Conservation (phyloP, 805 yeast species). For the Yarrowia bubula region DNA sequence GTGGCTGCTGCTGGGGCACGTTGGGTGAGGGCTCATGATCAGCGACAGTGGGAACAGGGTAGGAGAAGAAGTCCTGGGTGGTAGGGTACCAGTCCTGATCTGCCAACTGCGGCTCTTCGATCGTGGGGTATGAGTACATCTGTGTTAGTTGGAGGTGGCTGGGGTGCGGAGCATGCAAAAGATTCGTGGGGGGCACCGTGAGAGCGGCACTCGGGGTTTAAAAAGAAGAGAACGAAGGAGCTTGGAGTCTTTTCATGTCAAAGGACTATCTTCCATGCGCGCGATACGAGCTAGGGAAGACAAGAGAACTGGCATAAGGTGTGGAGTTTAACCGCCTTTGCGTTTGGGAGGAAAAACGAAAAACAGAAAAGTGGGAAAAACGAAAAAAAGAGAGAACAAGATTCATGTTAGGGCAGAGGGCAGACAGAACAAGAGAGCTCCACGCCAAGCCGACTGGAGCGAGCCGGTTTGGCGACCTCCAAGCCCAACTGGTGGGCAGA, state of each 20-base stretch:
- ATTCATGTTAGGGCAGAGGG: background rate
- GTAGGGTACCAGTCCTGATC: slow-evolving; percentile 26
- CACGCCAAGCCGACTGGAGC: background rate
- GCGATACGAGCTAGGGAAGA: slow-evolving; percentile 25
- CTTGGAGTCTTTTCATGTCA: background rate
- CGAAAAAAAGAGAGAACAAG: background rate
- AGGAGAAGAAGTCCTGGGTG: slow-evolving; percentile 23
- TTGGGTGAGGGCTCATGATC: slow-evolving; percentile 3
- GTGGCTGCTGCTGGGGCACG: background rate
- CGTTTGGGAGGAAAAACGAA: background rate
- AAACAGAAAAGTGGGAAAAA: background rate
- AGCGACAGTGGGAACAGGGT: slow-evolving; percentile 7
- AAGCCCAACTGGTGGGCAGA: no score
- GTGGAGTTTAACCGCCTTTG: background rate
- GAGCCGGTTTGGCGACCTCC: background rate
- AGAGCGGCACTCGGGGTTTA: background rate
- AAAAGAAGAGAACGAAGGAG: background rate
- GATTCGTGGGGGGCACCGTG: background rate
- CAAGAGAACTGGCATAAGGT: slow-evolving; percentile 11
- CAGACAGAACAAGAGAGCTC: no score
- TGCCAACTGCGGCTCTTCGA: slow-evolving; percentile 18
- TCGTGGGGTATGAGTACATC: slow-evolving; percentile 26
- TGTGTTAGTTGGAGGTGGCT: slow-evolving; percentile 10
- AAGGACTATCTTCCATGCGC: slow-evolving; percentile 25
- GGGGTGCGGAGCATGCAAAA: background rate